These are phyloP conservation scores for Heritiera littoralis DNA, from an alignment of 345 rosid genomes.

Conservation along the genomic window DNA sequence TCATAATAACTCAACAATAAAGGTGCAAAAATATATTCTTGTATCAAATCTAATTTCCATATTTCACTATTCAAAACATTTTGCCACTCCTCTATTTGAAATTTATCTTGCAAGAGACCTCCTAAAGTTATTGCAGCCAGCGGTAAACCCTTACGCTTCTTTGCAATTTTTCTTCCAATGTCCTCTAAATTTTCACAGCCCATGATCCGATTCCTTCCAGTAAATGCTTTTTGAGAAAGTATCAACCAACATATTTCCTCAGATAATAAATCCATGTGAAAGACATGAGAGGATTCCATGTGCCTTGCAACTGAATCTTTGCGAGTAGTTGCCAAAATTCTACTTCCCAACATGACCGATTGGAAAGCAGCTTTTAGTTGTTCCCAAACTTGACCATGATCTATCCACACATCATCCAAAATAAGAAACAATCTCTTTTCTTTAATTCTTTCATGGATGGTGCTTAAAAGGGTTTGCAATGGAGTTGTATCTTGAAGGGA, in stretches of 20 bases:
- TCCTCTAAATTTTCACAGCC: not conserved
- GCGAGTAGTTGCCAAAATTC: not conserved
- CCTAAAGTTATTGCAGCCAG: constrained; percentile 15
- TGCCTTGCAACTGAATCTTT: not conserved
- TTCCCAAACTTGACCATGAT: not conserved
- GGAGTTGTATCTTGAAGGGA: not conserved
- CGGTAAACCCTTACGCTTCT: constrained; percentile 2
- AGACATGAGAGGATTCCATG: not conserved
- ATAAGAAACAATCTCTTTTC: constrained; percentile 9
- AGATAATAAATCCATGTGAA: not conserved
- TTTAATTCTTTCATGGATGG: not conserved
- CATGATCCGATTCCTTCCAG: not conserved
- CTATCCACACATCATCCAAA: constrained; percentile 17
- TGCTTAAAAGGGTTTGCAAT: not conserved
- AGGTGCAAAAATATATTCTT: not conserved
- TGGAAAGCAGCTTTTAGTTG: not conserved
- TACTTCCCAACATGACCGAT: not conserved
- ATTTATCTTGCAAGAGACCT: not conserved
- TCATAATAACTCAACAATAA: constrained; percentile 8
- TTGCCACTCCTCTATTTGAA: not conserved
- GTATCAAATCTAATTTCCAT: not conserved
- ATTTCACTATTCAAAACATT: not conserved
- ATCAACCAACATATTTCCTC: not conserved
- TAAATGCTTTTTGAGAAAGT: not conserved
- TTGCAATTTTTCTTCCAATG: constrained; percentile 5